A percentile compares a stretch with the other conserved stretches of the same genome.
Conservation (phyloP, 495 filamentous ascomycete genomes). For the Penicillium canariense region DNA sequence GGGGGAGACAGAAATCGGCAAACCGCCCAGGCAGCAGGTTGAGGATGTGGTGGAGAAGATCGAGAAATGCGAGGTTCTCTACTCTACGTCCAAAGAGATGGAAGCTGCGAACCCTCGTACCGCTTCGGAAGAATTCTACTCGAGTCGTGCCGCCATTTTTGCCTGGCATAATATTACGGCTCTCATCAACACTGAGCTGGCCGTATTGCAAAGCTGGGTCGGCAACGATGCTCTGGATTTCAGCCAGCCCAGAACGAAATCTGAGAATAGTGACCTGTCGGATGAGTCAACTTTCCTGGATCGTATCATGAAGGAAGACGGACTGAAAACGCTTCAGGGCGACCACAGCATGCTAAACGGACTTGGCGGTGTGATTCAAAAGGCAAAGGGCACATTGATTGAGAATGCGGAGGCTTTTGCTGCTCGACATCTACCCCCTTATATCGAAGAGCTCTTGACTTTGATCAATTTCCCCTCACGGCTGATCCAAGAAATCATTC, state of each 20-base stretch:
- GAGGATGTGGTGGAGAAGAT: conserved; percentile 84
- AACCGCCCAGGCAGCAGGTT: conserved; percentile 80
- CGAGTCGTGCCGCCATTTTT: conserved; percentile 82
- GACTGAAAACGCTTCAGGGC: conserved; percentile 85
- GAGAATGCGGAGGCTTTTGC: conserved; percentile 81
- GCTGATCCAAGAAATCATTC: conserved; percentile 94
- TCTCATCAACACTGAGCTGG: conserved; percentile 91
- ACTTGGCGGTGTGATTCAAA: conserved; percentile 78
- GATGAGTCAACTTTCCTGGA: conserved; percentile 93
- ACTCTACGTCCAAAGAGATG: conserved; percentile 74
- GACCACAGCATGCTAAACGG: conserved; percentile 77
- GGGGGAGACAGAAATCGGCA: conserved; percentile 87
- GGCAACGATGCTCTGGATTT: conserved; percentile 96
- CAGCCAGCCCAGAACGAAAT: conserved; percentile 52
- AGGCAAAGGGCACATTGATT: conserved; percentile 91
- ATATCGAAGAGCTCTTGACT: conserved; percentile 93
- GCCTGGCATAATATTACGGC: conserved; percentile 98
- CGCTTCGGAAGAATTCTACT: conserved; percentile 68
- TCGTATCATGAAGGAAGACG: conserved; percentile 97
- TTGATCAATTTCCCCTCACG: conserved; percentile 96
- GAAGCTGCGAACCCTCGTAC: conserved; percentile 67
- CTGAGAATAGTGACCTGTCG: conserved; percentile 60
- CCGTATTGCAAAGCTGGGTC: conserved; percentile 90
- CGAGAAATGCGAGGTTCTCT: conserved; percentile 79
- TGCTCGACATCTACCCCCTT: conserved; percentile 89